Evolutionary conservation across 306 rosid genomes (phyloP).

Genomic region (Inga oerstediana): DNA sequence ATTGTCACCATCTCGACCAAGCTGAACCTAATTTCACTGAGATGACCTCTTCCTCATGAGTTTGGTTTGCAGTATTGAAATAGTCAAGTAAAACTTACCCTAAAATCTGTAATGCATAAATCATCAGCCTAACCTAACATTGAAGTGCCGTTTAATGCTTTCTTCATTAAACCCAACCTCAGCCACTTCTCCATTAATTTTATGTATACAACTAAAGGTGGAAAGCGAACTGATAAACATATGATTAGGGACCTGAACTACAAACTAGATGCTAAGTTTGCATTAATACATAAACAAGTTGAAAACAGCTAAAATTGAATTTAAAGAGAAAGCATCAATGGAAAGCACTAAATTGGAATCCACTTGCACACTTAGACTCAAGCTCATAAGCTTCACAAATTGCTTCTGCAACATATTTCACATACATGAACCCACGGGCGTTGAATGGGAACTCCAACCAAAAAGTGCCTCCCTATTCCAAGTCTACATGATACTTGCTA

Average conservation of each 20-base stretch:
- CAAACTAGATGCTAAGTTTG: background rate
- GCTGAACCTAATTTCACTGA: background rate
- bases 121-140: slow-evolving; percentile 1
- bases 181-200: background rate
- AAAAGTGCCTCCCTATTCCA: background rate
- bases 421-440: background rate
- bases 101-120: background rate
- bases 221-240: background rate
- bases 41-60: background rate
- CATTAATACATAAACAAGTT: background rate
- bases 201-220: background rate
- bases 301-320: background rate
- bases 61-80: background rate
- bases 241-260: background rate
- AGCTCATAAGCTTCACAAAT: background rate
- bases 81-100: background rate
- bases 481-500: background rate
- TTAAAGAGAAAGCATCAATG: background rate
- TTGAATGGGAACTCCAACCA: background rate
- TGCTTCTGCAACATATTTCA: background rate
- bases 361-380: background rate
- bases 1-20: background rate
- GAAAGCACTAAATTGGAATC: background rate
- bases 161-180: background rate
- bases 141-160: background rate